Base-by-base conservation (phyloP, 805 yeast genomes). In the Kuraishia hungarica region DNA sequence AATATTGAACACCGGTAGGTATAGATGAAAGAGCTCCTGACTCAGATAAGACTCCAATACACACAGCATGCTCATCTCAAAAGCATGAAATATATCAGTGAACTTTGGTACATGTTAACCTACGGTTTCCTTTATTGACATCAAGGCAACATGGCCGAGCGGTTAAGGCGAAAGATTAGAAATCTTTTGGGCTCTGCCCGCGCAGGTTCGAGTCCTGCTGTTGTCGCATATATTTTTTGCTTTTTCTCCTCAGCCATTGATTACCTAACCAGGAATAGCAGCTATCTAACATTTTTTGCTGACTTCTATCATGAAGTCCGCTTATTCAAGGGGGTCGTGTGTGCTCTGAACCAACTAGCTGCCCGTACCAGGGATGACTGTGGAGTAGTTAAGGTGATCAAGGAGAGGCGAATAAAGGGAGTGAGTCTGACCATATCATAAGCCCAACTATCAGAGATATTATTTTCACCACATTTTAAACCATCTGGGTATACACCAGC, bases 151-250 rank as follows among this genome's bases (percentile, higher is more conserved):
- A 62, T 79, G 82, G 81, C 83, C 83, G 82, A 79, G 83, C 75
- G 82, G 82, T 79, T 78, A 78, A 79, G 82, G 83, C 81, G 82
- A 77, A 77, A 78, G 82, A 79, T 76, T 75, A 74, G 79, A 74
- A 74, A 77, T 76, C 80, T 76, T 54, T 54, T 54, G 56, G 56
- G 56, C 43, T 35, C 43, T 35, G 43, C 43, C 43, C 43, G 43
- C 43, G 43, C 43, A 35, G 43, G 43, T 35, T 35, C 43, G 43
- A 35, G 43, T 35, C 43, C 43, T 35, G 43, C 43, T 35, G 43
- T 35, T 35, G 43, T 35, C 43, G 43, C 43, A 7, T 35, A 35
- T 35, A 7, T 20, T 49, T 21, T 23, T 23, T 6, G 11, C 3
- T 15, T 35, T 35, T 35, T 35, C 43, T 6, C 29, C 11, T 11